phyloP scores from a whole-genome alignment of 345 rosid species.

The Trapa bicornis region DNA sequence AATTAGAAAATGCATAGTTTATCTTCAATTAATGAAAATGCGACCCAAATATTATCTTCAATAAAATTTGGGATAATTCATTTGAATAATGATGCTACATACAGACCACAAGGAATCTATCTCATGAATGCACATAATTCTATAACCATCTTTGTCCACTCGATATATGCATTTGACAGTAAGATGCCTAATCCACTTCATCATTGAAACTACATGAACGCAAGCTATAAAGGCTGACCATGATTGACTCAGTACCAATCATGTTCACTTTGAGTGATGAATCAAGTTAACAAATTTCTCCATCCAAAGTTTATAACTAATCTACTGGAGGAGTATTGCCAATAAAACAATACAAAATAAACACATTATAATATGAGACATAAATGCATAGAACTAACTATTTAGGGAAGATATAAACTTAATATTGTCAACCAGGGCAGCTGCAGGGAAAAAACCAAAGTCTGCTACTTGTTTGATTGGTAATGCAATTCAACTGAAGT shows the following conservation, averaged over 20 bases:
- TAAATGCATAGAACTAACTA: no score
- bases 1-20: neutral
- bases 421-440: neutral
- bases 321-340: no score
- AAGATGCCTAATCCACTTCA: neutral
- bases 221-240: neutral
- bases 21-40: neutral
- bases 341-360: no score
- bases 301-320: no score
- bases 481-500: neutral
- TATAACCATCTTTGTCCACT: neutral
- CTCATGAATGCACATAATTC: neutral
- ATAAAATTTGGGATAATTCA: neutral
- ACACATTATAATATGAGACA: no score
- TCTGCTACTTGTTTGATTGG: neutral
- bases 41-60: slow-evolving; percentile 7
- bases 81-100: neutral
- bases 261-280: neutral
- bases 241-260: neutral
- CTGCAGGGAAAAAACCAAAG: neutral
- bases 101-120: neutral
- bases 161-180: neutral
- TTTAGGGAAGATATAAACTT: neutral
- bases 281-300: neutral
- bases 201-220: no score